Evolutionary conservation across 2,329 filamentous ascomycete species (phyloP), one percentile per base, ranked within the genome.

Genomic region (Ophiostoma pallidulum): DNA sequence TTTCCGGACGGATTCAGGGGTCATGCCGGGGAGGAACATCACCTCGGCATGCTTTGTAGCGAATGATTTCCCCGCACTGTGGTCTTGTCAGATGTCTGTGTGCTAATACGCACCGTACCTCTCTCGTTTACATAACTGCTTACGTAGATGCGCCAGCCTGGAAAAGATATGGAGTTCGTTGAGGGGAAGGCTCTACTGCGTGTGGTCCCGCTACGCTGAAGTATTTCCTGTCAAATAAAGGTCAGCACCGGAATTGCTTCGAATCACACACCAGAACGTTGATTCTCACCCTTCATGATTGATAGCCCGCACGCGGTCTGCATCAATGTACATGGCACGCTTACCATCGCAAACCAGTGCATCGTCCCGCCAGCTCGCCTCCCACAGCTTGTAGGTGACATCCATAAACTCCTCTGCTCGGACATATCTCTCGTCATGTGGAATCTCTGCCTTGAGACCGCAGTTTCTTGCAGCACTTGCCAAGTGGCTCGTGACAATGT

Each of bases 191-290:
- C 28, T 41, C 24, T 13, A 31, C 24, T 10, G 43, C 26, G 41
- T 79, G 52, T 12, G 47, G 47, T 1, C 50, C 48, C 1, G 50
- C 45, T 10, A 52, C 50, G 3, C 12, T 24, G 26, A 36, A 51
- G 44, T 49, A 54, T 14, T 42, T 47, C 9, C 53, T n/a, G n/a
- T n/a, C n/a, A n/a, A n/a, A n/a, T n/a, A n/a, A n/a, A n/a, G n/a
- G n/a, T n/a, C n/a, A n/a, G n/a, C n/a, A n/a, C n/a, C n/a, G n/a
- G n/a, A n/a, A n/a, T n/a, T n/a, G n/a, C n/a, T n/a, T n/a, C n/a
- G n/a, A n/a, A n/a, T n/a, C n/a, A n/a, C n/a, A n/a, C n/a, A n/a
- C n/a, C n/a, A n/a, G n/a, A n/a, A n/a, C n/a, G n/a, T n/a, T n/a
- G n/a, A n/a, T n/a, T n/a, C n/a, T n/a, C n/a, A n/a, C n/a, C n/a